Conservation (phyloP, 2,329 filamentous ascomycete genomes). For the Cercospora sesami region DNA sequence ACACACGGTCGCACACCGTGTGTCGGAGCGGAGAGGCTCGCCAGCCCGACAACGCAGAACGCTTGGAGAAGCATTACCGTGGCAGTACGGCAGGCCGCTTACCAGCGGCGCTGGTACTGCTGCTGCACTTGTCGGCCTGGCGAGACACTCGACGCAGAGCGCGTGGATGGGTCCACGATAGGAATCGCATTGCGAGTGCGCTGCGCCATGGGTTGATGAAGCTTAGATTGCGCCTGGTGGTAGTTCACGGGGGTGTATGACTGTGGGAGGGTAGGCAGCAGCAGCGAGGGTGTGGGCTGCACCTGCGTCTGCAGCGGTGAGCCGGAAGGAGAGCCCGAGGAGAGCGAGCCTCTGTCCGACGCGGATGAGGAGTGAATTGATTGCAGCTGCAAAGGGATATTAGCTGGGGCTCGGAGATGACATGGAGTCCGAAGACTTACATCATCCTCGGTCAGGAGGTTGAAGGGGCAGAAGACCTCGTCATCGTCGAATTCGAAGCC, state of each 20-base stretch:
- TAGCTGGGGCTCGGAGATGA: slow-evolving; percentile 35
- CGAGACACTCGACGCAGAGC: slow-evolving; percentile 79
- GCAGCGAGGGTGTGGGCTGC: slow-evolving; percentile 68
- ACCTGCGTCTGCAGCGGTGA: slow-evolving; percentile 86
- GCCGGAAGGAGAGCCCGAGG: slow-evolving; percentile 87
- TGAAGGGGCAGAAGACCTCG: slow-evolving; percentile 85
- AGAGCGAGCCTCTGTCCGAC: slow-evolving; percentile 91
- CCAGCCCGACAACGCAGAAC: slow-evolving; percentile 32
- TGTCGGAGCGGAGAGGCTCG: slow-evolving; percentile 24
- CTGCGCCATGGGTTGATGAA: slow-evolving; percentile 87
- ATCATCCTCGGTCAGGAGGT: slow-evolving; percentile 88
- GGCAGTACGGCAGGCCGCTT: slow-evolving; percentile 30
- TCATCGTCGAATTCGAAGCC: slow-evolving; percentile 97
- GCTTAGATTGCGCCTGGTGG: slow-evolving; percentile 68
- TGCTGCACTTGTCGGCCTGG: slow-evolving; percentile 64
- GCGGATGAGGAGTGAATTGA: slow-evolving; percentile 80
- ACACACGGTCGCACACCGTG: slow-evolving; percentile 9
- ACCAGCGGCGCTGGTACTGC: slow-evolving; percentile 54
- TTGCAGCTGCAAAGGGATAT: slow-evolving; percentile 63
- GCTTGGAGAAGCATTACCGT: slow-evolving; percentile 22
- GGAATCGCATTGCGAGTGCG: slow-evolving; percentile 93
- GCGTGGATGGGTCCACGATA: slow-evolving; percentile 93
- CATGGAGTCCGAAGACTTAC: slow-evolving; percentile 53
- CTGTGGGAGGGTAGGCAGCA: slow-evolving; percentile 63
- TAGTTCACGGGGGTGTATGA: slow-evolving; percentile 55